Base-by-base conservation (phyloP, 768 basidiomycete species). In the Pleurotus citrinopileatus region DNA sequence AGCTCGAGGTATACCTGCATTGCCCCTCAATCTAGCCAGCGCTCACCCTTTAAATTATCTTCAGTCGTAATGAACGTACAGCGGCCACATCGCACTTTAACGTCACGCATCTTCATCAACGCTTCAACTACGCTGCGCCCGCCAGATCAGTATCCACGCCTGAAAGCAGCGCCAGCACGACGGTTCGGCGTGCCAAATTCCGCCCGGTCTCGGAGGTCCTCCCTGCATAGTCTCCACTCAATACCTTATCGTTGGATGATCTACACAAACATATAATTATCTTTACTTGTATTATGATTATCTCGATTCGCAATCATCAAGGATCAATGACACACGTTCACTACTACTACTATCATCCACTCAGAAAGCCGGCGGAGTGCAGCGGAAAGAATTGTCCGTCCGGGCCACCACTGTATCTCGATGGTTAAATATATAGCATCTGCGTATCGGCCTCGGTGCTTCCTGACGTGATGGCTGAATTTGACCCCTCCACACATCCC, bases 401-500 rank as follows among this genome's bases (percentile, higher is more conserved):
- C 38, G 50, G 32, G 34, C 50, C 50, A 26, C 36, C 34, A 19
- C 26, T 46, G 44, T 12, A 20, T 46, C 19, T 22, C 15, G 32
- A 10, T 34, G 32, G 32, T 34, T 34, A 34, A 10, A 34, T 34
- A 55, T 25, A 23, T 36, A 29, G n/a, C 37, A 23, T 23, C 26
- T 2, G 17, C 23, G 26, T 19, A 43, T 43, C 10, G 9, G 17
- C 42, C 12, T 43, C 42, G 17, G 8, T 19, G 17, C 23, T 43
- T 25, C 23, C 6, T n/a, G 28, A n/a, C 20, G 3, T 25, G 29
- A 72, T 72, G 70, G 53, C 65, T 54, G 64, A 70, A 38, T 87
- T 89, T 65, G 79, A 88, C 66, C 75, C 86, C 2, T 70, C 77
- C 6, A 72, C 69, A 2, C 86, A 91, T 63, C 80, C 87, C 28